These are phyloP conservation scores for Phenoliferia sp. DNA, from an alignment of 1,284 basidiomycete species.

Conservation along the genomic window DNA sequence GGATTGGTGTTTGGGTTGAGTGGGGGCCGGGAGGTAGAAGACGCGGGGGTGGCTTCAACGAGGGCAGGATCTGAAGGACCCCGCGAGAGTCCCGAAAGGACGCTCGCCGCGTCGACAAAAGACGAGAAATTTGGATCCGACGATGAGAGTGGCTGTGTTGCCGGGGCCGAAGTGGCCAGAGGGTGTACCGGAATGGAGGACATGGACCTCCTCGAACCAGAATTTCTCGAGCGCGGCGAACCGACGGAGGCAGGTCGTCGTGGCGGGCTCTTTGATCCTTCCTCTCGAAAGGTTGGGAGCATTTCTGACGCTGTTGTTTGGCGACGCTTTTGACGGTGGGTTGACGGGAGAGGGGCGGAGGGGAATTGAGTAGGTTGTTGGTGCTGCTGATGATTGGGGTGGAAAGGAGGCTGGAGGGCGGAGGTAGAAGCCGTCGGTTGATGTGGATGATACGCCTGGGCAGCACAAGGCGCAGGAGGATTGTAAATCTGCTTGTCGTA, in stretches of 20 bases:
- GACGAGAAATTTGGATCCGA: slow-evolving; percentile 28
- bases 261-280: background rate
- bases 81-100: slow-evolving; percentile 24
- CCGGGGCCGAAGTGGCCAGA: background rate
- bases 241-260: background rate
- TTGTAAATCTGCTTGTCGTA: slow-evolving; percentile 1
- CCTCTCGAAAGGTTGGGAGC: background rate
- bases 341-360: background rate
- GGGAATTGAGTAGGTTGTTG: background rate
- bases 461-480: background rate
- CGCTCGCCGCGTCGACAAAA: slow-evolving; percentile 32
- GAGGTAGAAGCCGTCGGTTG: background rate
- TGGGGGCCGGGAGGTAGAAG: slow-evolving; percentile 2
- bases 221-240: background rate
- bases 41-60: background rate
- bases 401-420: background rate
- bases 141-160: slow-evolving; percentile 10
- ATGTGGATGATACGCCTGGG: background rate
- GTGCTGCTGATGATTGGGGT: background rate
- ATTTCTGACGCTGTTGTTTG: background rate
- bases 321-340: slow-evolving; percentile 2
- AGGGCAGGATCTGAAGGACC: slow-evolving; percentile 19
- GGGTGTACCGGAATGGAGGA: background rate
- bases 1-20: slow-evolving; percentile 4
- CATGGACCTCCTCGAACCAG: background rate